These are phyloP conservation scores for Pichia ethanolica DNA, from an alignment of 805 yeast species.

Conservation along the genomic window DNA sequence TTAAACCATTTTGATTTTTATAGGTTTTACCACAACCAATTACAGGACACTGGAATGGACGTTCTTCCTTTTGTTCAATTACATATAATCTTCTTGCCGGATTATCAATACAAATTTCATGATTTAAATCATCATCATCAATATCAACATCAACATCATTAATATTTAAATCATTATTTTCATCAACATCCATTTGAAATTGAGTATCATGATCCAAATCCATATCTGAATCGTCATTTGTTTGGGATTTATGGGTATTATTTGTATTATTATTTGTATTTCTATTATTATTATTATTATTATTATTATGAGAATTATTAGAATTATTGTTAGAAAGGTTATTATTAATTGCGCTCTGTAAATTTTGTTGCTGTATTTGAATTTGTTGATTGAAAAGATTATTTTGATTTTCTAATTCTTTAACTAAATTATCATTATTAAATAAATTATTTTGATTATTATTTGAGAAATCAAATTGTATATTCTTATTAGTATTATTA, in stretches of 20 bases:
- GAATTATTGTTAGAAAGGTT: constrained; percentile 10
- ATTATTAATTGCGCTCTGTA: not conserved
- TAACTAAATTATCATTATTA: constrained; percentile 4
- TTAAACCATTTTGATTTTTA: constrained; percentile 94
- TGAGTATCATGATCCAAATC: constrained; percentile 16
- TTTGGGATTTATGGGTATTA: constrained; percentile 2
- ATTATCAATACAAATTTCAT: constrained; percentile 81
- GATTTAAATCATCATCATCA: constrained; percentile 24
- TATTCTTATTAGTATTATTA: not conserved
- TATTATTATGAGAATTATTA: constrained; percentile 10
- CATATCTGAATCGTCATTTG: constrained; percentile 1
- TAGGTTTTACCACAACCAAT: constrained; percentile 97
- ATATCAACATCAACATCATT: not conserved
- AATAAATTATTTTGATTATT: not conserved
- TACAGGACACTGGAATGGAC: constrained; percentile 96
- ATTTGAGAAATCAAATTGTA: constrained; percentile 4
- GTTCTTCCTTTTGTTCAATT: constrained; percentile 82
- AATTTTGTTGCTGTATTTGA: constrained; percentile 18
- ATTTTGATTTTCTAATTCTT: constrained; percentile 6
- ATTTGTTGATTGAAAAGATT: constrained; percentile 15
- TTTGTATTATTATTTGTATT: not conserved
- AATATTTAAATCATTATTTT: constrained; percentile 15
- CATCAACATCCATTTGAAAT: constrained; percentile 31
- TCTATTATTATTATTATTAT: constrained; percentile 7
- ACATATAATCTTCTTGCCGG: constrained; percentile 94